Base-by-base conservation (phyloP, 1,284 basidiomycete genomes). In the Thecaphora thlaspeos region DNA sequence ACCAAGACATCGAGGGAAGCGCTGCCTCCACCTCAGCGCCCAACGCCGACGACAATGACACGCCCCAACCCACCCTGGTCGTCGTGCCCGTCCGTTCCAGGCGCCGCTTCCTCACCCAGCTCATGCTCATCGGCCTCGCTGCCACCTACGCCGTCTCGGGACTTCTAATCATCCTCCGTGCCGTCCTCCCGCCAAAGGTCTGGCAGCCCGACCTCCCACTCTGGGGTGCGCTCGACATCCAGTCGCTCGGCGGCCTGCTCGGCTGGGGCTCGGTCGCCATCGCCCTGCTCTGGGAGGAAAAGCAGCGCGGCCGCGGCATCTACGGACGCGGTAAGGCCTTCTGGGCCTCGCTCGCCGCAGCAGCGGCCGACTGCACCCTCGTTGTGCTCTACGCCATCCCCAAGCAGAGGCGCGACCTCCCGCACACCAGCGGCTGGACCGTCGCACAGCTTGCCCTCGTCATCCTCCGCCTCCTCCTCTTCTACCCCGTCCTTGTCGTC, bases 311-410 rank as follows among this genome's bases (percentile, higher is more conserved):
- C 15, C 39, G 66, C 4, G 67, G 68, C n/a, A 52, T 42, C 11
- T 76, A 72, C 37, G 65, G 66, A n/a, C 41, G 72, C 30, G 61
- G 61, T 23, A 74, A 68, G 48, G 61, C 67, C 17, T 56, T 46
- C 14, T 68, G 57, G 50, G 55, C 57, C 2, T 47, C 46, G 22
- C 18, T 47, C 7, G 45, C 49, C 17, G 66, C 64, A 24, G 49
- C 54, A 2, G 37, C 48, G 18, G 47, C 41, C 41, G 74, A 75
- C 45, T 51, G 64, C 26, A 54, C 60, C 15, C 43, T 68, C 2
- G 48, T 69, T 30, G 46, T 65, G 18, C 26, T 69, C 36, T 70
- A 67, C 45, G 57, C 55, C 49, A 46, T 65, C 28, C 48, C 62
- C 21, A 53, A 56, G 48, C 21, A 45, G 26, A 38, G 57, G 22